Evolutionary conservation across 2,329 filamentous ascomycete genomes (phyloP).

Genomic region (Cladosporium phlei): DNA sequence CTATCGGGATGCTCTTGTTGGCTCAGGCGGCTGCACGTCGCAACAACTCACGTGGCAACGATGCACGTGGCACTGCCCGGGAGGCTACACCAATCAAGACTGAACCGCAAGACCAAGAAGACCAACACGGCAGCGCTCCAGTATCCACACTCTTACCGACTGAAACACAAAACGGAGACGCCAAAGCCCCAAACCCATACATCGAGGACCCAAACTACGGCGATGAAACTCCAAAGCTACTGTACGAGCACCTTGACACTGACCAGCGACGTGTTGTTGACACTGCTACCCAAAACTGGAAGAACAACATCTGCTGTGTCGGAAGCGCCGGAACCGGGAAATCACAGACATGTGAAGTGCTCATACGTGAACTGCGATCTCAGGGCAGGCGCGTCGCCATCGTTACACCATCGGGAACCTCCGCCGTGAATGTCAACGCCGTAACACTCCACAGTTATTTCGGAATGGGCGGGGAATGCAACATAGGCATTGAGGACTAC

Average conservation of each 20-base stretch:
- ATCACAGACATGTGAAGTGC: background rate
- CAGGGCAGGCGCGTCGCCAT: slow-evolving; percentile 44
- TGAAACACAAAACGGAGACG: no score
- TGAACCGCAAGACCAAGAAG: no score
- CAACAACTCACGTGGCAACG: no score
- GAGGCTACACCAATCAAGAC: no score
- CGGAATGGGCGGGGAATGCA: slow-evolving; percentile 49
- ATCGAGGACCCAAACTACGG: no score
- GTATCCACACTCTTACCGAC: no score
- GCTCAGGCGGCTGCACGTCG: no score
- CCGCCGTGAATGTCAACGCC: slow-evolving; percentile 55
- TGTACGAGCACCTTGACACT: background rate
- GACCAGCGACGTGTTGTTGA: background rate
- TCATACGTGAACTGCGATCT: slow-evolving; percentile 30
- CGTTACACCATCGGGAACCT: slow-evolving; percentile 56
- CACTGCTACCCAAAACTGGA: background rate
- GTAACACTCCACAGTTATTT: slow-evolving; percentile 55
- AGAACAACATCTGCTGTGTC: slow-evolving; percentile 4
- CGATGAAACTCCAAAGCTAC: background rate
- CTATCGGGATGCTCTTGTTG: no score
- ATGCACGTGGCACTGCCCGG: no score
- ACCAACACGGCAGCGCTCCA: no score
- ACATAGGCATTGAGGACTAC: slow-evolving; percentile 39
- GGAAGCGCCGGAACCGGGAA: slow-evolving; percentile 21
- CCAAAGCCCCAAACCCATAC: no score